These are phyloP conservation scores for Termitomyces sp. DNA, from an alignment of 768 basidiomycete genomes.

Conservation along the genomic window DNA sequence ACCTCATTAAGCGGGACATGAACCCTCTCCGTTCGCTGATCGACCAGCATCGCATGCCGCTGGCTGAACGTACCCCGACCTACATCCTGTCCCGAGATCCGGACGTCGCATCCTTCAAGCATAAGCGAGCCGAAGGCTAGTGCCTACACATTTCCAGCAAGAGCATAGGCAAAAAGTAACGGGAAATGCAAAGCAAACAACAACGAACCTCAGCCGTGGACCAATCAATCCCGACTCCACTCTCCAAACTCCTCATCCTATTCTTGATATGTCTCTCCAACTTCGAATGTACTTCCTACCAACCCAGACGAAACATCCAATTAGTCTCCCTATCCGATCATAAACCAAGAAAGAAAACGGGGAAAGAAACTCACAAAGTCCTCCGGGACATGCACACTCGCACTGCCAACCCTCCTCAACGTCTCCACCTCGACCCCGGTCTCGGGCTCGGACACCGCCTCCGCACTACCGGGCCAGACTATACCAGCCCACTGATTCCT, in stretches of 20 bases:
- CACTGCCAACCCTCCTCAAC: constrained; percentile 57
- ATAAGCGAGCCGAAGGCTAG: constrained; percentile 86
- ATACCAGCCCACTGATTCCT: constrained; percentile 64
- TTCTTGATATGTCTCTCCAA: constrained; percentile 76
- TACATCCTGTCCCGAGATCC: constrained; percentile 92
- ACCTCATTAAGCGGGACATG: constrained; percentile 82
- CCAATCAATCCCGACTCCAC: constrained; percentile 77
- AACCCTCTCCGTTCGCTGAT: constrained; percentile 79
- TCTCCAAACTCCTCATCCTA: constrained; percentile 64
- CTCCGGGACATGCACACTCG: constrained; percentile 56
- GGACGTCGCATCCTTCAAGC: constrained; percentile 75
- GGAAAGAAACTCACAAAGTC: constrained; percentile 45
- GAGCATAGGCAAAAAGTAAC: too few species aligned
- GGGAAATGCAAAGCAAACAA: neutral
- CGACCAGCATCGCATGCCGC: constrained; percentile 87
- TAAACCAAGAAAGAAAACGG: neutral
- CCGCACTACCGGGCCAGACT: constrained; percentile 56
- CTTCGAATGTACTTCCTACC: constrained; percentile 76
- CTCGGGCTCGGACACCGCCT: constrained; percentile 49
- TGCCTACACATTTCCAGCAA: constrained; percentile 41
- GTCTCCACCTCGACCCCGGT: constrained; percentile 59
- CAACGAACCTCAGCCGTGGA: constrained; percentile 76
- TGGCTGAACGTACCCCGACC: constrained; percentile 90
- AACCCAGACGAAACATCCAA: constrained; percentile 20
- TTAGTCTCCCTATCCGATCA: constrained; percentile 4